Conservation (phyloP, 495 filamentous ascomycete species). For the Astrocystis sublimbata region DNA sequence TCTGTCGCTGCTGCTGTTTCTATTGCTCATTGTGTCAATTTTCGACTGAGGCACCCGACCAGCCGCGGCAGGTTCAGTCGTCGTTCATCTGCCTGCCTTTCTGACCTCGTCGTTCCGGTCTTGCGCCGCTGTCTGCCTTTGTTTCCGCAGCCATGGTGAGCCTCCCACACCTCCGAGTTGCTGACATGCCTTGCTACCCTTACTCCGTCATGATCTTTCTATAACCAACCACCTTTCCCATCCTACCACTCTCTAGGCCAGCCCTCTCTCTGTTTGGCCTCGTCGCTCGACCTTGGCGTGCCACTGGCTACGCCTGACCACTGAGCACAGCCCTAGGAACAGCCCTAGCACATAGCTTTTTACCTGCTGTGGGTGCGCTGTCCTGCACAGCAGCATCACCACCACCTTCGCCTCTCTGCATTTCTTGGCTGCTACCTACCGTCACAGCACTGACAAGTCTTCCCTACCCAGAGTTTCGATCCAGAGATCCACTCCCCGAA, state of each 20-base stretch:
- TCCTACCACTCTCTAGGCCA: not conserved
- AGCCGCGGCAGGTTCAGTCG: not conserved
- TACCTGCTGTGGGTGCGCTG: not conserved
- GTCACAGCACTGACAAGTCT: conserved; percentile 30
- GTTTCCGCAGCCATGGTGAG: conserved; percentile 20
- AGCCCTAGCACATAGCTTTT: not conserved
- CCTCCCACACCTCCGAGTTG: not conserved
- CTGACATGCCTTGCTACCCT: not conserved
- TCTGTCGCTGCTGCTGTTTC: not conserved
- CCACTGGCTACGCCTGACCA: not conserved
- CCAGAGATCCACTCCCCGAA: conserved; percentile 47
- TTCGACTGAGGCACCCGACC: not conserved
- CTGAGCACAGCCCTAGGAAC: not conserved
- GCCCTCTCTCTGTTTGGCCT: not conserved
- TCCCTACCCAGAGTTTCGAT: conserved; percentile 42
- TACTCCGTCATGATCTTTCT: not conserved
- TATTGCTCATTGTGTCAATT: not conserved
- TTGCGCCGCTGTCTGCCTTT: not conserved
- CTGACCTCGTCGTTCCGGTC: not conserved
- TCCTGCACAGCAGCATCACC: not conserved
- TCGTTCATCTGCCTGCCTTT: not conserved
- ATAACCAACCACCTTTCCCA: not conserved
- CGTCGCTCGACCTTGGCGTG: not conserved
- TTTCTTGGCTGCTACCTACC: not conserved
- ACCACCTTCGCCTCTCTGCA: not conserved